Percentiles rank a stretch among this genome's conserved stretches.
These are phyloP conservation scores for Byssochlamys sp. DNA, from an alignment of 2,329 filamentous ascomycete genomes.

Conservation along the genomic window DNA sequence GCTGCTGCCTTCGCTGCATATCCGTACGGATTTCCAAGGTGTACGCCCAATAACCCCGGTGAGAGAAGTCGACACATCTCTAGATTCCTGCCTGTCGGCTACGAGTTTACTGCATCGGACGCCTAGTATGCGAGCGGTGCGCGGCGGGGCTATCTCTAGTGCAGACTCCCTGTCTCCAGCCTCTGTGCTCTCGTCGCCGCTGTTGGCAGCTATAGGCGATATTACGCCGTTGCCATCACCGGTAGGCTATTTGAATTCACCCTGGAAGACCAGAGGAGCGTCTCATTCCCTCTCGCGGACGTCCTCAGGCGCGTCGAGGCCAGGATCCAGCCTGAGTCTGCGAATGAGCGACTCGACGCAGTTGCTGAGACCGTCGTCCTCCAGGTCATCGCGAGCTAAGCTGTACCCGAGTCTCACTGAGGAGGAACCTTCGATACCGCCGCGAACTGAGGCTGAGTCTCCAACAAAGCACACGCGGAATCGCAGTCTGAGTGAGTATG, in stretches of 20 bases:
- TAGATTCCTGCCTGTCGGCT: slow-evolving; percentile 34
- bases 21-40: slow-evolving; percentile 25
- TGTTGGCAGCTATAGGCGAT: slow-evolving; percentile 66
- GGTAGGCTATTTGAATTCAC: slow-evolving; percentile 41
- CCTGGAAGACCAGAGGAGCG: slow-evolving; percentile 48
- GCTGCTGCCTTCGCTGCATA: slow-evolving; percentile 22
- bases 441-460: slow-evolving; percentile 5
- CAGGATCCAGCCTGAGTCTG: slow-evolving; percentile 25
- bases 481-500: slow-evolving; percentile 80
- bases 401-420: slow-evolving; percentile 32
- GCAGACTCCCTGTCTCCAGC: slow-evolving; percentile 46
- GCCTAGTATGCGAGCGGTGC: slow-evolving; percentile 34
- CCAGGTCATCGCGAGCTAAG: slow-evolving; percentile 19
- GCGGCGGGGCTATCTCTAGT: slow-evolving; percentile 29
- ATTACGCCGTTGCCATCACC: slow-evolving; percentile 72
- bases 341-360: slow-evolving; percentile 29
- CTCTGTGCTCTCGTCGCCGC: slow-evolving; percentile 62
- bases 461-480: slow-evolving; percentile 53
- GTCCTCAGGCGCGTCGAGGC: slow-evolving; percentile 32
- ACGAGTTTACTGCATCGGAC: slow-evolving; percentile 35
- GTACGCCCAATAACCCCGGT: slow-evolving; percentile 18
- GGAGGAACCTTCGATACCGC: neutral
- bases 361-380: slow-evolving; percentile 20
- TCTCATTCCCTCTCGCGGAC: slow-evolving; percentile 38
- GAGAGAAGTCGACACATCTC: slow-evolving; percentile 23